These are phyloP conservation scores for Clonostachys rhizophaga DNA, from an alignment of 2,329 filamentous ascomycete species.

Conservation along the genomic window DNA sequence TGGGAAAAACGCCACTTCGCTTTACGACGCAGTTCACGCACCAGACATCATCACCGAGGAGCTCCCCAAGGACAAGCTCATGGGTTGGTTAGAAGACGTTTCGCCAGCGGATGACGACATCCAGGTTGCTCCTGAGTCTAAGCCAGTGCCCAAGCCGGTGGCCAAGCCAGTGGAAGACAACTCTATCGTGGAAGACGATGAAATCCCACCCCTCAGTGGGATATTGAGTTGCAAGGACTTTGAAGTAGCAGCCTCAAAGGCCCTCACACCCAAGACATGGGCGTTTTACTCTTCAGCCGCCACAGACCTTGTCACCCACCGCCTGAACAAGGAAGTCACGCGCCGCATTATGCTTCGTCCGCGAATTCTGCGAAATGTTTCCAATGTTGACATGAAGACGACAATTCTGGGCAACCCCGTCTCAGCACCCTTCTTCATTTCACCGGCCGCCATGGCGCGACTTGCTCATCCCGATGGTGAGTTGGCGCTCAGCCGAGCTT, in stretches of 20 bases:
- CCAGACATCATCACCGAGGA: conserved; percentile 27
- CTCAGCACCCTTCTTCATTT: conserved; percentile 12
- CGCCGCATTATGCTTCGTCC: conserved; percentile 47
- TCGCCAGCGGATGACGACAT: background rate
- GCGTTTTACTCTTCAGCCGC: conserved; percentile 51
- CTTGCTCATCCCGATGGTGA: conserved; percentile 31
- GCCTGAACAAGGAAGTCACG: conserved; percentile 41
- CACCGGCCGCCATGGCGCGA: conserved; percentile 10
- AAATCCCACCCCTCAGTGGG: conserved; percentile 32
- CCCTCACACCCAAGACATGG: conserved; percentile 42
- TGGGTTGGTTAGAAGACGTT: conserved; percentile 42
- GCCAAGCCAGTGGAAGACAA: background rate
- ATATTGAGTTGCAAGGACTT: conserved; percentile 46
- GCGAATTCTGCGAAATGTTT: conserved; percentile 40
- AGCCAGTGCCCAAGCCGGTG: background rate
- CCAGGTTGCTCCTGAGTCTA: background rate
- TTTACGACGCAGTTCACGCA: conserved; percentile 45
- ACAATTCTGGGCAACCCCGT: conserved; percentile 9
- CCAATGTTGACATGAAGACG: conserved; percentile 21
- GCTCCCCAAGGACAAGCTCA: conserved; percentile 37
- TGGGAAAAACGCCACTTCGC: conserved; percentile 47
- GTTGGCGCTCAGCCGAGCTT: conserved; percentile 41
- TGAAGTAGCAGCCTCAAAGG: conserved; percentile 36
- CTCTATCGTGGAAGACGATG: background rate
- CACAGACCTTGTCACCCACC: conserved; percentile 44